These are phyloP conservation scores for Erodium maritimum DNA, from an alignment of 345 rosid genomes.

Conservation along the genomic window DNA sequence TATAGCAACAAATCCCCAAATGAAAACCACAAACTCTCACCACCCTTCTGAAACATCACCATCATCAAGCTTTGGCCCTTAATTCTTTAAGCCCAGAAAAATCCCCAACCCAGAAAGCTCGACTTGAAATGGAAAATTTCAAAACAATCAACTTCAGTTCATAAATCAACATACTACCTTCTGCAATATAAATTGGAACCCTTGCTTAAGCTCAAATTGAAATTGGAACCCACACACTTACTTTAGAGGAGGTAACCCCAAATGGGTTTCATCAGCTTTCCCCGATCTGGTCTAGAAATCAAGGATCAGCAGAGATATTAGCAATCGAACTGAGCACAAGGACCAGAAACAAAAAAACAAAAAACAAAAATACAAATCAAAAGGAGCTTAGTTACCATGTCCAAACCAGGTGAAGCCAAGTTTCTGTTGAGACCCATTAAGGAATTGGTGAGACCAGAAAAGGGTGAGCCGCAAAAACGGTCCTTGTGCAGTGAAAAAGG, in stretches of 20 bases:
- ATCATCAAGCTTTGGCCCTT: neutral
- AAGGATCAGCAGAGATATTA: neutral
- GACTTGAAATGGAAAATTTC: too few relatives aligned
- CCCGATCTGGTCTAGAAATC: neutral
- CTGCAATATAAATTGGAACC: too few relatives aligned
- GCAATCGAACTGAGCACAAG: neutral
- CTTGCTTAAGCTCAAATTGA: too few relatives aligned
- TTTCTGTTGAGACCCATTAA: neutral
- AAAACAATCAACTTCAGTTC: too few relatives aligned
- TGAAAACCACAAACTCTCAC: neutral
- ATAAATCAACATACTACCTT: too few relatives aligned
- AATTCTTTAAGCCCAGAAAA: too few relatives aligned
- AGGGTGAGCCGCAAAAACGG: too few relatives aligned
- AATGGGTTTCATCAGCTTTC: neutral
- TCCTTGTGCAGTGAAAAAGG: too few relatives aligned
- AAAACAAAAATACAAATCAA: neutral
- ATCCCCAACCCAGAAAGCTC: too few relatives aligned
- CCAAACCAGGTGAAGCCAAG: neutral
- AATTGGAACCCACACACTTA: neutral
- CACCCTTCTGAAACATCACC: neutral
- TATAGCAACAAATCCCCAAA: neutral
- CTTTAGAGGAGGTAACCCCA: neutral
- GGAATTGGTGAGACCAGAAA: neutral
- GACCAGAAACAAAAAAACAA: too few relatives aligned
- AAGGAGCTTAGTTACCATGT: neutral